Conservation (phyloP, 371 early-diverging fungal genomes). For the Syncephalastrum racemosum region DNA sequence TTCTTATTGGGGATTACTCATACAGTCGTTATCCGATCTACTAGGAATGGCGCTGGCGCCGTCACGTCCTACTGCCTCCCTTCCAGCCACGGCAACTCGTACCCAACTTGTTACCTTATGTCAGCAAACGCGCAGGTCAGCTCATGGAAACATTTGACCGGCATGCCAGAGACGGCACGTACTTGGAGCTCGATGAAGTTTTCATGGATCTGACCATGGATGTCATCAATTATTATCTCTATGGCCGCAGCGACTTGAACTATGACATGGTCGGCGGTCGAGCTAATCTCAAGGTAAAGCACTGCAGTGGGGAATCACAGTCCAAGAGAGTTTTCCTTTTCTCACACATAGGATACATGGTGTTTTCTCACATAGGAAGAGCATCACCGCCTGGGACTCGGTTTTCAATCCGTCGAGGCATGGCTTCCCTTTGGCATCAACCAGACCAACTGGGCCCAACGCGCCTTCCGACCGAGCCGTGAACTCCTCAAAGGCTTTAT, state of each 20-base stretch:
- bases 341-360: not conserved
- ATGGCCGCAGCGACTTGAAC: slow-evolving; percentile 42
- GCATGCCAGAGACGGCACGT: slow-evolving; percentile 18
- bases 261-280: slow-evolving; percentile 40
- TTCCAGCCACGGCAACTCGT: slow-evolving; percentile 48
- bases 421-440: slow-evolving; percentile 49
- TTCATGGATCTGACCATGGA: slow-evolving; percentile 50
- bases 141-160: slow-evolving; percentile 22
- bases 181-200: slow-evolving; percentile 37
- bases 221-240: slow-evolving; percentile 50
- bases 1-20: not conserved
- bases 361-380: slow-evolving; percentile 23
- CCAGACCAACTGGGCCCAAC: slow-evolving; percentile 45
- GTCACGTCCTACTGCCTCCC: slow-evolving; percentile 43
- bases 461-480: slow-evolving; percentile 33
- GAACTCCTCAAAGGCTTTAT: slow-evolving; percentile 39
- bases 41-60: slow-evolving; percentile 56
- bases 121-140: slow-evolving; percentile 21
- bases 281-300: slow-evolving; percentile 38
- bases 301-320: not conserved
- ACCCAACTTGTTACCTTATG: slow-evolving; percentile 43
- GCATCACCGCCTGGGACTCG: slow-evolving; percentile 39
- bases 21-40: not conserved
- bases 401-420: slow-evolving; percentile 43
- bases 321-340: slow-evolving; percentile 3